Percentiles rank a stretch among this genome's conserved stretches.
These are phyloP conservation scores for Vitis amurensis DNA, from an alignment of 164 flowering plant species.

Conservation along the genomic window DNA sequence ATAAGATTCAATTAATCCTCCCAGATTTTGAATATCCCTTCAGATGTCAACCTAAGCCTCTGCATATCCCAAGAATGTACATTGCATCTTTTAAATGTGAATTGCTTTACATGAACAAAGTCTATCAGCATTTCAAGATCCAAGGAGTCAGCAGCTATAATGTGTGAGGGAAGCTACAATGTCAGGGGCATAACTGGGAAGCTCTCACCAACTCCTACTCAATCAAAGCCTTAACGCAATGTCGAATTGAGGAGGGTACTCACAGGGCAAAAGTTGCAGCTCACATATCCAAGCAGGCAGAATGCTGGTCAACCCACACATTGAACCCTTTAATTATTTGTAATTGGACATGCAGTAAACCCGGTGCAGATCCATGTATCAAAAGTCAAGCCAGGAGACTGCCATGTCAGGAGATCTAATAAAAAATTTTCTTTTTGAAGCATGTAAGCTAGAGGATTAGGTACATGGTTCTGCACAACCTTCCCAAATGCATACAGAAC, in stretches of 20 bases:
- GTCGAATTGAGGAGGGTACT: not conserved
- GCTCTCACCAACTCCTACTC: constrained; percentile 2
- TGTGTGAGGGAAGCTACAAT: not conserved
- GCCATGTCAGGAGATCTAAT: not conserved
- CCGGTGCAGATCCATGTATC: not conserved
- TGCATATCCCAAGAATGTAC: not conserved
- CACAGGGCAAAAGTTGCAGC: not conserved
- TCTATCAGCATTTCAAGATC: not conserved
- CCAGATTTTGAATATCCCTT: not conserved
- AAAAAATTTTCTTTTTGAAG: constrained; percentile 6
- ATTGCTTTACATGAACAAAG: not conserved
- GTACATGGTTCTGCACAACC: constrained; percentile 1
- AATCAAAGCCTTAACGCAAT: not conserved
- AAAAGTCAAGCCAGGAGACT: not conserved
- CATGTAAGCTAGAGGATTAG: constrained; percentile 1
- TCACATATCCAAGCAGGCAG: not conserved
- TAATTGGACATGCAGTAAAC: not conserved
- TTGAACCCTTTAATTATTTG: not conserved
- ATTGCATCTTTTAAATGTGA: constrained; percentile 1
- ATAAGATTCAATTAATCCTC: not conserved
- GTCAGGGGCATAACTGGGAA: no score
- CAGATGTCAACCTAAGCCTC: not conserved
- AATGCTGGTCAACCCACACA: not conserved
- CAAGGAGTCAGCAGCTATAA: not conserved
- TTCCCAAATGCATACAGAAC: constrained; percentile 8